Evolutionary conservation across 116 monocot species (phyloP).

Genomic region (Dioscorea cayenensis): DNA sequence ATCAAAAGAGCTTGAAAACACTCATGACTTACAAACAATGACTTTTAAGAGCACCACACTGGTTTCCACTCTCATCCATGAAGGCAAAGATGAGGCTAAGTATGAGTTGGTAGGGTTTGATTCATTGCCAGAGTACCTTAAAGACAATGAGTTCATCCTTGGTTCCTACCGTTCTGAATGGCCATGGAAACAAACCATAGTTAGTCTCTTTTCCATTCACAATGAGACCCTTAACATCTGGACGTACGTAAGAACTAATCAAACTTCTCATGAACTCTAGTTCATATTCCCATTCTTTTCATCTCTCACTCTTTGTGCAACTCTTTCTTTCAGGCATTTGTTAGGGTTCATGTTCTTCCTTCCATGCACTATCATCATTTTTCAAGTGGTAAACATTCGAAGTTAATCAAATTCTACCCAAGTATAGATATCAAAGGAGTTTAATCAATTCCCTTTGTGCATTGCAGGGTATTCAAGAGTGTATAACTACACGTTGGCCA

Average conservation of each 20-base stretch:
- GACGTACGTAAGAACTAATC: constrained; percentile 8
- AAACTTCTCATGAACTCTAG: neutral
- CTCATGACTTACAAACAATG: no score
- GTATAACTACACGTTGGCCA: constrained; percentile 4
- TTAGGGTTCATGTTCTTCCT: constrained; percentile 19
- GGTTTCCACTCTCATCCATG: neutral
- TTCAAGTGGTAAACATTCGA: neutral
- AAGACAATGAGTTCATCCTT: constrained; percentile 17
- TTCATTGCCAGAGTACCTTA: constrained; percentile 9
- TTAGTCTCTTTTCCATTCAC: constrained; percentile 18
- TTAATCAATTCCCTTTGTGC: no score
- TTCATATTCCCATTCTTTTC: no score
- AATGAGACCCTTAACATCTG: constrained; percentile 19
- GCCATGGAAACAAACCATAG: constrained; percentile 9
- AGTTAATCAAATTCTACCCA: neutral
- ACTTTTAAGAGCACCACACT: neutral
- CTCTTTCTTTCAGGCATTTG: constrained; percentile 6
- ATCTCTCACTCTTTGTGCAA: neutral
- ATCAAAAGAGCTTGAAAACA: no score
- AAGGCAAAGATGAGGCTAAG: neutral
- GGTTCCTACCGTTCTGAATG: constrained; percentile 10
- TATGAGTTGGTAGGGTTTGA: constrained; percentile 10
- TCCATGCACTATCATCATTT: neutral
- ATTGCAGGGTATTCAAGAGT: no score
- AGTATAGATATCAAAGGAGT: no score